These are phyloP conservation scores for Plasmodium relictum DNA, from an alignment of 169 alveolate genomes.

Conservation along the genomic window DNA sequence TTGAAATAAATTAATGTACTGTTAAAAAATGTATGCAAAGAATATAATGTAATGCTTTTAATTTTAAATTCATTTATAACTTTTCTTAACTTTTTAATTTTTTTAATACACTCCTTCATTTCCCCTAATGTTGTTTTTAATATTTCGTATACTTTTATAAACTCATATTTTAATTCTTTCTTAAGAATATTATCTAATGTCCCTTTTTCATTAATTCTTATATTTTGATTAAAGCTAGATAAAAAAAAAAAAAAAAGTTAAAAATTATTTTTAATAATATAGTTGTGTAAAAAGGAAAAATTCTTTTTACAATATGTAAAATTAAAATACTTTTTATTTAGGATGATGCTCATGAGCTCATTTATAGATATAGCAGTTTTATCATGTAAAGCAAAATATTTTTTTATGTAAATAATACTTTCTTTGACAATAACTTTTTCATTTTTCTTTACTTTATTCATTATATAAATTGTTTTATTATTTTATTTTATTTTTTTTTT, in stretches of 20 bases:
- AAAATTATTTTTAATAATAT: not conserved
- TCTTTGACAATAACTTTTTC: slow-evolving; percentile 36
- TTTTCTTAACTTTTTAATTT: slow-evolving; percentile 19
- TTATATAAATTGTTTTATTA: slow-evolving; percentile 11
- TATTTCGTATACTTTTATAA: slow-evolving; percentile 46
- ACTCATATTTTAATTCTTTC: slow-evolving; percentile 40
- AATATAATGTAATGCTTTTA: slow-evolving; percentile 4
- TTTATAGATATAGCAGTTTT: slow-evolving; percentile 27
- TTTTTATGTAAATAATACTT: slow-evolving; percentile 47
- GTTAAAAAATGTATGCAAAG: slow-evolving; percentile 24
- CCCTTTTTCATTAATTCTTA: slow-evolving; percentile 21
- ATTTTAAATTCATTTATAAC: slow-evolving; percentile 4
- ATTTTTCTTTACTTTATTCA: slow-evolving; percentile 30
- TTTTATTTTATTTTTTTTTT: not conserved
- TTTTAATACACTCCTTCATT: slow-evolving; percentile 29
- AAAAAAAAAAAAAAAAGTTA: slow-evolving; percentile 1
- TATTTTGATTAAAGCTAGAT: slow-evolving; percentile 16
- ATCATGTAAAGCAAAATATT: slow-evolving; percentile 60
- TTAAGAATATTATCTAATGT: slow-evolving; percentile 29
- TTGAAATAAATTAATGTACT: slow-evolving; percentile 49
- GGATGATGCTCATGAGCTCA: slow-evolving; percentile 42
- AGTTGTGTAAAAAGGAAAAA: not conserved
- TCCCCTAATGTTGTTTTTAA: slow-evolving; percentile 20
- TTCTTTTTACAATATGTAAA: not conserved
- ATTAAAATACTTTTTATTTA: slow-evolving; percentile 30